Percentiles rank a stretch among this genome's conserved stretches.
These are phyloP conservation scores for Nicotiana knightiana DNA, from an alignment of 257 asterid genomes.

Conservation along the genomic window DNA sequence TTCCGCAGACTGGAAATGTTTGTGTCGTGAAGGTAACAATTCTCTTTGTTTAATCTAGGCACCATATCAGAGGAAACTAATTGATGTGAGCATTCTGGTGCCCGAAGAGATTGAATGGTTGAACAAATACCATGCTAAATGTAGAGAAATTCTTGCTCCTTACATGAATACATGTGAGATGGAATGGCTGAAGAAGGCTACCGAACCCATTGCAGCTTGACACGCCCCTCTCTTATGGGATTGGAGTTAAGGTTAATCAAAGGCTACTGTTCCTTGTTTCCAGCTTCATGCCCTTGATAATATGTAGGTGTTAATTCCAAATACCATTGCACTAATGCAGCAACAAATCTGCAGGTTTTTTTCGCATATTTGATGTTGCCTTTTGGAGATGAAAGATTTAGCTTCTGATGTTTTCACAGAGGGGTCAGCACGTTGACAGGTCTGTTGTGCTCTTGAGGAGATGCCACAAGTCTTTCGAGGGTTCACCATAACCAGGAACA, in stretches of 20 bases:
- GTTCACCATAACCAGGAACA: background rate
- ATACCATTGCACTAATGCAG: background rate
- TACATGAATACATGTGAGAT: slow-evolving; percentile 50
- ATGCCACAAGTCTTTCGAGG: background rate
- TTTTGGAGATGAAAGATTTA: background rate
- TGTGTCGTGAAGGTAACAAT: background rate
- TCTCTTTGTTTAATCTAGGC: slow-evolving; percentile 40
- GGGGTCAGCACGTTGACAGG: background rate
- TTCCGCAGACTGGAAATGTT: background rate
- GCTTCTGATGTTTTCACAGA: background rate
- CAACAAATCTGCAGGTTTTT: background rate
- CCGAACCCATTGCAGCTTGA: slow-evolving; percentile 50
- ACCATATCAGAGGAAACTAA: slow-evolving; percentile 76
- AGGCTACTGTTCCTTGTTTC: background rate
- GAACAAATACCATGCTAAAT: slow-evolving; percentile 62
- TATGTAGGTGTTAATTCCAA: background rate
- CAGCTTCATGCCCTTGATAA: background rate
- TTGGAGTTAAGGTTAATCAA: background rate
- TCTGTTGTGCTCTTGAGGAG: background rate
- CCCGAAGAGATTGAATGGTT: slow-evolving; percentile 83
- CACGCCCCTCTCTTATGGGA: background rate
- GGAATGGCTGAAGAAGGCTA: slow-evolving; percentile 87
- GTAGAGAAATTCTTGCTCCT: slow-evolving; percentile 67
- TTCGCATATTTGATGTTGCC: background rate
- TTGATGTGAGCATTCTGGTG: slow-evolving; percentile 55